phyloP scores from a whole-genome alignment of 2,329 filamentous ascomycete genomes.

The Ophiosphaerella korrae region DNA sequence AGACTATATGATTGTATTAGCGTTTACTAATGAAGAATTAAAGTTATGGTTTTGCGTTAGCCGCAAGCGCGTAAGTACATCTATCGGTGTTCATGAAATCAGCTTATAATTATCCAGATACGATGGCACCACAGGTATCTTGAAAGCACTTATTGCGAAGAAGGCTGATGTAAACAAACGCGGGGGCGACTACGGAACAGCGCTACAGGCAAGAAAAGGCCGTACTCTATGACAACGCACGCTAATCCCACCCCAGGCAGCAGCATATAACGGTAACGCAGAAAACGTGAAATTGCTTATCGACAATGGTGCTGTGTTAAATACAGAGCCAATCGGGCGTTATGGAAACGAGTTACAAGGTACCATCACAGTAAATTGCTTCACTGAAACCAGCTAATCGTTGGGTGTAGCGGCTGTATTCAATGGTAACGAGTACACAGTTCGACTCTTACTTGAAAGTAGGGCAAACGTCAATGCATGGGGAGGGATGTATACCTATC shows the following conservation, averaged over 20 bases:
- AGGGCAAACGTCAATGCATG: slow-evolving; percentile 25
- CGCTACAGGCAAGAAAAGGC: slow-evolving; percentile 16
- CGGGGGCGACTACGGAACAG: slow-evolving; percentile 26
- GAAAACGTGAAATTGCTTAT: slow-evolving; percentile 28
- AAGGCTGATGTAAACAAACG: slow-evolving; percentile 28
- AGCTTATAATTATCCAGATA: slow-evolving; percentile 6
- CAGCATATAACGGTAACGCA: slow-evolving; percentile 17
- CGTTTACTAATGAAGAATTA: background rate
- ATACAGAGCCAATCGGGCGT: slow-evolving; percentile 20
- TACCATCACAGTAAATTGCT: background rate
- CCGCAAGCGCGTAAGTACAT: slow-evolving; percentile 16
- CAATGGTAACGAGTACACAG: slow-evolving; percentile 19
- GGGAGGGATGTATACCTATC: slow-evolving; percentile 21
- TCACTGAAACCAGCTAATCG: background rate
- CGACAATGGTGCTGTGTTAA: slow-evolving; percentile 25
- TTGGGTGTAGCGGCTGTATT: slow-evolving; percentile 15
- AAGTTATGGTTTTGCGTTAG: slow-evolving; percentile 26
- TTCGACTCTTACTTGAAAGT: slow-evolving; percentile 23
- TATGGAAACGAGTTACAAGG: slow-evolving; percentile 27
- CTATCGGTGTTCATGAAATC: background rate
- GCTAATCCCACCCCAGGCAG: slow-evolving; percentile 4
- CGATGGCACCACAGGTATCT: slow-evolving; percentile 25
- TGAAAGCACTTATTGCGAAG: slow-evolving; percentile 21
- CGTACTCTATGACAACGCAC: background rate
- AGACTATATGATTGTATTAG: background rate